Percentiles rank a stretch among this genome's conserved stretches.
phyloP scores from a whole-genome alignment of 2,329 filamentous ascomycete genomes.

The Colletotrichum orbiculare region DNA sequence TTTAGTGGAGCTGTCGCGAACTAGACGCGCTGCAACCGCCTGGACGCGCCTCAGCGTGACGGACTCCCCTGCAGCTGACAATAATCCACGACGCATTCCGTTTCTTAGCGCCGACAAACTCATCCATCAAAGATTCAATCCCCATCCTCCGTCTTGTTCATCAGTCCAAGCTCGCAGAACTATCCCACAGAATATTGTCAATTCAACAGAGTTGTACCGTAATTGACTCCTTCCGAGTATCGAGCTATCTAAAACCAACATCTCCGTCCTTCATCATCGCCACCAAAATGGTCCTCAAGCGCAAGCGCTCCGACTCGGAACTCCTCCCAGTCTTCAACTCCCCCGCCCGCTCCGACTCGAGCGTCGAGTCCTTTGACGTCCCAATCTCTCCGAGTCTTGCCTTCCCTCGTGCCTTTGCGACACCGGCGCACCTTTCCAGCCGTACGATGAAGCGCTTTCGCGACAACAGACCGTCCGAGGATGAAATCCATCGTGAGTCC shows the following conservation, averaged over 20 bases:
- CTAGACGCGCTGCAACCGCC: slow-evolving; percentile 13
- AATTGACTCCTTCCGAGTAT: too few species aligned
- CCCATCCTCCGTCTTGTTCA: neutral
- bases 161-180: too few species aligned
- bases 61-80: neutral
- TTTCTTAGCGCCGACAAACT: slow-evolving; percentile 10
- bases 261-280: too few species aligned
- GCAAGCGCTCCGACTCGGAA: slow-evolving; percentile 72
- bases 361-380: slow-evolving; percentile 47
- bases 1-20: slow-evolving; percentile 7
- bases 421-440: slow-evolving; percentile 60
- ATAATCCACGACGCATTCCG: neutral
- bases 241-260: too few species aligned
- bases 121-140: neutral
- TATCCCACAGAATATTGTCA: too few species aligned
- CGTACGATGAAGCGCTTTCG: slow-evolving; percentile 72
- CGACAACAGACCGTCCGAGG: slow-evolving; percentile 67
- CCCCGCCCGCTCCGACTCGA: slow-evolving; percentile 47
- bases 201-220: too few species aligned
- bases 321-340: slow-evolving; percentile 57
- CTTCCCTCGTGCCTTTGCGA: slow-evolving; percentile 43
- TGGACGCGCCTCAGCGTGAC: slow-evolving; percentile 3
- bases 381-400: slow-evolving; percentile 42
- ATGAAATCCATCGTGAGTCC: slow-evolving; percentile 64
- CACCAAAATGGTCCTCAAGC: slow-evolving; percentile 65